These are phyloP conservation scores for Candida glaebosa DNA, from an alignment of 805 yeast genomes.

Conservation along the genomic window DNA sequence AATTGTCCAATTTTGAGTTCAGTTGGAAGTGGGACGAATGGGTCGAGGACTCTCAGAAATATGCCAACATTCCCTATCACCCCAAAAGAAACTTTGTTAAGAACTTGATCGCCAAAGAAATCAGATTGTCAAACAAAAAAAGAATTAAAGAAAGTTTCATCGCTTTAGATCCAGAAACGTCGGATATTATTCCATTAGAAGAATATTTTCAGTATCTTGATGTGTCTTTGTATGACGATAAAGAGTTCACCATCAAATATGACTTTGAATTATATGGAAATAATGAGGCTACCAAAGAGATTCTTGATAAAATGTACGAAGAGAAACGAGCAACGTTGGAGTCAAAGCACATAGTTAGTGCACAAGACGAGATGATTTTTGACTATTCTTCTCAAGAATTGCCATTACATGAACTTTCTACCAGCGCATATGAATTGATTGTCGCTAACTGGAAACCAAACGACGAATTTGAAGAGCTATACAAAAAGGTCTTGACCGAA, in stretches of 20 bases:
- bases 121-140: slow-evolving; percentile 73
- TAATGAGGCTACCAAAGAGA: slow-evolving; percentile 21
- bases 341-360: slow-evolving; percentile 17
- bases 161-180: slow-evolving; percentile 27
- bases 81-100: slow-evolving; percentile 72
- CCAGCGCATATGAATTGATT: slow-evolving; percentile 38
- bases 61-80: slow-evolving; percentile 50
- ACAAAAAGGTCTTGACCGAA: slow-evolving; percentile 26
- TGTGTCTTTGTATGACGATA: slow-evolving; percentile 29
- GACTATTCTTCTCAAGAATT: slow-evolving; percentile 32
- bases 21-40: slow-evolving; percentile 99
- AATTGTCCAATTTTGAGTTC: slow-evolving; percentile 88
- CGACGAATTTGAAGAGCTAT: slow-evolving; percentile 31
- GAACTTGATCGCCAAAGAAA: slow-evolving; percentile 79
- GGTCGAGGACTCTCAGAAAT: slow-evolving; percentile 56
- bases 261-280: slow-evolving; percentile 35
- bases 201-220: slow-evolving; percentile 40
- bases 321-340: slow-evolving; percentile 19
- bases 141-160: slow-evolving; percentile 67
- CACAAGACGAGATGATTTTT: slow-evolving; percentile 38
- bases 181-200: slow-evolving; percentile 29
- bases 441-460: slow-evolving; percentile 39
- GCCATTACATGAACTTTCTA: slow-evolving; percentile 35
- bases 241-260: slow-evolving; percentile 28
- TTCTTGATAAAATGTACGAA: slow-evolving; percentile 23